Base-by-base conservation (phyloP, 2,329 filamentous ascomycete genomes). In the Diaporthe humulicola region DNA sequence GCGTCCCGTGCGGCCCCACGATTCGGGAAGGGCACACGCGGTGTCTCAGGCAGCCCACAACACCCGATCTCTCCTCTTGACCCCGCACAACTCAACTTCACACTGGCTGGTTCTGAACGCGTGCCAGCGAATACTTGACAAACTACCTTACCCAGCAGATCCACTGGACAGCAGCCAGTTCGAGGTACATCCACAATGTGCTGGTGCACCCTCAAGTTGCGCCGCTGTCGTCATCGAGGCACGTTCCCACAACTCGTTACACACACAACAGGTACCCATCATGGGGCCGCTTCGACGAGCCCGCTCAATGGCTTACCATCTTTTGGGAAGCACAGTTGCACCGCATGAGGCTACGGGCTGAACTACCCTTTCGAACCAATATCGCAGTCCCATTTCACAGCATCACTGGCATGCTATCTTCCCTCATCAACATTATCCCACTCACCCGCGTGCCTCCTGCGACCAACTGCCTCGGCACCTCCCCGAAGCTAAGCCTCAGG, bases 211-310 rank as follows among this genome's bases (percentile, higher is more conserved):
- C 28, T 66, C 42, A 38, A 52, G 28, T 52, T 36, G 45, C 45
- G 61, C 61, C 61, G 61, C 61, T 67, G 61, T 25, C 61, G 61
- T 67, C 61, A 67, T 67, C 12, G 15, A 67, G 45, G 45, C 64
- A 54, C 64, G 64, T 50, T 52, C n/a, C 30, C 45, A 67, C 22
- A 38, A 19, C 45, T 25, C 64, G 45, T 67, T 67, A 67, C 64
- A 15, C 60, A 14, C 64, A 67, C 64, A 38, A 28, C 7, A 50
- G 61, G 30, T 38, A 22, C 28, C 30, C 61, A 50, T 67, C 64
- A 67, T 52, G 64, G 10, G 45, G 64, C 45, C 45, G 22, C 7
- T 57, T 25, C 15, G 22, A 67, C 45, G 5, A 38, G 22, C 30
- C 40, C 30, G 25, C 7, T 50, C 4, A 22, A 22, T 28, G 45